Evolutionary conservation across 2,329 filamentous ascomycete genomes (phyloP).

Genomic region (Ceratocystis smalleyi): DNA sequence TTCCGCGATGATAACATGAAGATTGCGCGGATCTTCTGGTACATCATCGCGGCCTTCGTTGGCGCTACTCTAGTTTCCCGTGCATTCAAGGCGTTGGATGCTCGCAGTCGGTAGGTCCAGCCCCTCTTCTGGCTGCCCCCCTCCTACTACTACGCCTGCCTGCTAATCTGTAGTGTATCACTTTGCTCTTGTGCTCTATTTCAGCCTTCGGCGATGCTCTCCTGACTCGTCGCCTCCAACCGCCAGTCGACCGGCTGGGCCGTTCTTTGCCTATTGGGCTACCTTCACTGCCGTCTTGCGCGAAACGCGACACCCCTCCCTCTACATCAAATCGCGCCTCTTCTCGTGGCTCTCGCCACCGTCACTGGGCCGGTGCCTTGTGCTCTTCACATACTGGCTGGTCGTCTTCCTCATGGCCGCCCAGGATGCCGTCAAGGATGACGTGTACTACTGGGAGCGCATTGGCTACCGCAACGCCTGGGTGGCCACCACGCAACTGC

Average conservation of each 20-base stretch:
- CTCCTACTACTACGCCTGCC: neutral
- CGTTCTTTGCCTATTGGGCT: conserved; percentile 37
- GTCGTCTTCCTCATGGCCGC: conserved; percentile 43
- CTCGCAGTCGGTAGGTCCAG: conserved; percentile 27
- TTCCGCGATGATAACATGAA: conserved; percentile 31
- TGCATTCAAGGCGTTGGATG: conserved; percentile 30
- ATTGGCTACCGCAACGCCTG: conserved; percentile 54
- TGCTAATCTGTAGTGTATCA: neutral
- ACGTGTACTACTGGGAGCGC: conserved; percentile 46
- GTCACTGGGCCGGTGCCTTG: conserved; percentile 38
- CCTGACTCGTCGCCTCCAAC: conserved; percentile 28
- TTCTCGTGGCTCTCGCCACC: conserved; percentile 44
- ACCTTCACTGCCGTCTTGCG: conserved; percentile 42
- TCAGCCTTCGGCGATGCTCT: conserved; percentile 33
- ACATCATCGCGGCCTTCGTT: conserved; percentile 37
- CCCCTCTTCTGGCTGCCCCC: neutral
- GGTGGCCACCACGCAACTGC: conserved; percentile 49
- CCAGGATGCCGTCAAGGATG: conserved; percentile 32
- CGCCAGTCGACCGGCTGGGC: conserved; percentile 37
- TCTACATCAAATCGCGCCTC: conserved; percentile 31
- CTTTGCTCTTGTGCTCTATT: neutral
- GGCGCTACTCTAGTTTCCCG: conserved; percentile 29
- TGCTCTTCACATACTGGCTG: conserved; percentile 42
- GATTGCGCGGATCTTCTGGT: conserved; percentile 43
- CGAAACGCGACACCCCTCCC: conserved; percentile 41